Evolutionary conservation across 306 rosid species (phyloP).

Genomic region (Rubus parviflorus): DNA sequence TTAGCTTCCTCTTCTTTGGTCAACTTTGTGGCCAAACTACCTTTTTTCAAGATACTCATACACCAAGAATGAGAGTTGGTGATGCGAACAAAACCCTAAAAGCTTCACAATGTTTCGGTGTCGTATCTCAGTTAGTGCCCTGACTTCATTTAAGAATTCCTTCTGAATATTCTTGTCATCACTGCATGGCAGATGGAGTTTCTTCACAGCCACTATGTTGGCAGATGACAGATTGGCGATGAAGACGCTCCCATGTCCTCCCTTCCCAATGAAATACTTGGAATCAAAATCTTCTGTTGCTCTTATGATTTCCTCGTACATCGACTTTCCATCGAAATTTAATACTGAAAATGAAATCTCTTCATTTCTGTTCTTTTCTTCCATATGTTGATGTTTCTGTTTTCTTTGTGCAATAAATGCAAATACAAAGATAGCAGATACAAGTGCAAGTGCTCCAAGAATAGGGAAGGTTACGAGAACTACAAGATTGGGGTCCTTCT

Average conservation of each 20-base stretch:
- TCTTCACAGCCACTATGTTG: conserved; percentile 16
- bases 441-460: neutral
- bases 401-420: neutral
- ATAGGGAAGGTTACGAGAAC: neutral
- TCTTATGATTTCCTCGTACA: neutral
- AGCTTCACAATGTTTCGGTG: neutral
- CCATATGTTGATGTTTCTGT: neutral
- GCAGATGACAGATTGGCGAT: neutral
- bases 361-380: neutral
- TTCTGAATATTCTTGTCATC: neutral
- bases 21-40: neutral
- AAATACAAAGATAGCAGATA: neutral
- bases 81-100: neutral
- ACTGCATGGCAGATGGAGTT: neutral
- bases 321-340: neutral
- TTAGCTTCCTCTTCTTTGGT: neutral
- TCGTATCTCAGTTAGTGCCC: neutral
- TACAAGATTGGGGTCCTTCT: neutral
- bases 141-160: conserved; percentile 13
- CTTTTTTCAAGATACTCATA: neutral
- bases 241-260: conserved; percentile 3
- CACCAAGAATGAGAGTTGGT: neutral
- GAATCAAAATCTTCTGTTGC: conserved; percentile 12
- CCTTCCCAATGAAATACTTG: conserved; percentile 7
- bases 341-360: neutral